These are phyloP conservation scores for Aspergillus indologenus DNA, from an alignment of 495 filamentous ascomycete species.

Conservation along the genomic window DNA sequence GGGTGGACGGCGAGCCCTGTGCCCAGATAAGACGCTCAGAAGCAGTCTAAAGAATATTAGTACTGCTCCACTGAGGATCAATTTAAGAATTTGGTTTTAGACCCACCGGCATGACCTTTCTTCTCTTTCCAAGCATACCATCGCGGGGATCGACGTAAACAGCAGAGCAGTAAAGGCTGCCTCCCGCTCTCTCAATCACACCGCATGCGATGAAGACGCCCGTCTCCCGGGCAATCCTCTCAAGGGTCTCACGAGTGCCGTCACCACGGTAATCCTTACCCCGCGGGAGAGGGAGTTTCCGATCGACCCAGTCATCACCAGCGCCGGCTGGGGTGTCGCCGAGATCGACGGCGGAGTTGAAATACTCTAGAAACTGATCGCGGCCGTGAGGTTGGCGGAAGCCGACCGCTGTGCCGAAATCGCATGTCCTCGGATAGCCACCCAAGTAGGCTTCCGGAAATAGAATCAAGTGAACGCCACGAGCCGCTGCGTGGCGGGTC, in stretches of 20 bases:
- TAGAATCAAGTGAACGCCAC: slow-evolving; percentile 71
- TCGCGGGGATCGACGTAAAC: slow-evolving; percentile 75
- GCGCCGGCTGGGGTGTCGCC: slow-evolving; percentile 79
- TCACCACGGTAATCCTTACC: slow-evolving; percentile 62
- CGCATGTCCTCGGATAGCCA: slow-evolving; percentile 83
- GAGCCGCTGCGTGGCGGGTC: slow-evolving; percentile 37
- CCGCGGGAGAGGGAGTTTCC: slow-evolving; percentile 52
- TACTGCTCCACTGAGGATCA: not conserved
- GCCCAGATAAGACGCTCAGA: slow-evolving; percentile 86
- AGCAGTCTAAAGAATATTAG: slow-evolving; percentile 55
- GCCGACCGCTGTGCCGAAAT: slow-evolving; percentile 74
- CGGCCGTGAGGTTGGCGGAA: slow-evolving; percentile 63
- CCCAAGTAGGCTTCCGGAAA: slow-evolving; percentile 94
- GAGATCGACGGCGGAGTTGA: slow-evolving; percentile 73
- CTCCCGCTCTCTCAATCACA: slow-evolving; percentile 74
- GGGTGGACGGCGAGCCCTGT: slow-evolving; percentile 75
- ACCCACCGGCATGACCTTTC: slow-evolving; percentile 87
- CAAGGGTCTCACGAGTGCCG: slow-evolving; percentile 79
- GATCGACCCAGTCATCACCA: slow-evolving; percentile 68
- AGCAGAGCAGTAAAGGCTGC: slow-evolving; percentile 79
- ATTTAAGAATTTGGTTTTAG: not conserved
- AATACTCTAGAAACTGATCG: slow-evolving; percentile 83
- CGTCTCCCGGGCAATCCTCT: slow-evolving; percentile 68
- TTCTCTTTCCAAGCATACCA: slow-evolving; percentile 78
- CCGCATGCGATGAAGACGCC: slow-evolving; percentile 79